Base-by-base conservation (phyloP, 2,329 filamentous ascomycete species). In the Colletotrichum graminicola region DNA sequence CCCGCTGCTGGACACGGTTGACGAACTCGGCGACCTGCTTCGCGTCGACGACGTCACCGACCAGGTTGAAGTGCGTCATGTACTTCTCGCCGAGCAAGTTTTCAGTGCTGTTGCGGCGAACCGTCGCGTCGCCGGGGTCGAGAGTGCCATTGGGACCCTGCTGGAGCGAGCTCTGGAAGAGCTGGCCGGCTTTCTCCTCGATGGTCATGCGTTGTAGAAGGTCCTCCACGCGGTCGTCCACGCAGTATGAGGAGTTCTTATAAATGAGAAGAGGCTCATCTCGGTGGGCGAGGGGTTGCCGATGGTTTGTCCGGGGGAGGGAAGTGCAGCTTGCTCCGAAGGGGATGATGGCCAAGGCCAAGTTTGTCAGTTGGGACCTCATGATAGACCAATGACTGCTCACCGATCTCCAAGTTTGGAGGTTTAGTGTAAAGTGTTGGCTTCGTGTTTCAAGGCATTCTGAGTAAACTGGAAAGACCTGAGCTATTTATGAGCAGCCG, bases 161-260 rank as follows among this genome's bases (percentile, higher is more conserved):
- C 62, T 67, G 75, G 47, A 82, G 69, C 63, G 79, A 79, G 26
- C 79, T 78, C 67, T 86, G 84, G 74, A 85, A 86, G 64, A 86
- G 78, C 73, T 85, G 84, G 1, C 84, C 84, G 2, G 82, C 84
- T 67, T 86, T 86, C 73, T 86, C 84, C 49, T 84, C 81, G 0
- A 86, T 59, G 0, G 81, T 85, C 84, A 86, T 86, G 12, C 84
- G 81, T 5, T 77, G 75, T 18, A 84, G 73, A 5, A 86, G 79
- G 67, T 86, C 84, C 32, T 85, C 82, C 10, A 86, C 81, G 55
- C 84, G 80, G n/a, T 83, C 82, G 52, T 85, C 82, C 52, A 85
- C 79, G 52, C 81, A 80, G 18, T 81, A 77, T 0, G 79, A 80
- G 0, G 81, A 76, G 77, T 84, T 74, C n/a, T 64, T 71, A 61